These are phyloP conservation scores for Botrytis byssoidea DNA, from an alignment of 2,329 filamentous ascomycete genomes.

Conservation along the genomic window DNA sequence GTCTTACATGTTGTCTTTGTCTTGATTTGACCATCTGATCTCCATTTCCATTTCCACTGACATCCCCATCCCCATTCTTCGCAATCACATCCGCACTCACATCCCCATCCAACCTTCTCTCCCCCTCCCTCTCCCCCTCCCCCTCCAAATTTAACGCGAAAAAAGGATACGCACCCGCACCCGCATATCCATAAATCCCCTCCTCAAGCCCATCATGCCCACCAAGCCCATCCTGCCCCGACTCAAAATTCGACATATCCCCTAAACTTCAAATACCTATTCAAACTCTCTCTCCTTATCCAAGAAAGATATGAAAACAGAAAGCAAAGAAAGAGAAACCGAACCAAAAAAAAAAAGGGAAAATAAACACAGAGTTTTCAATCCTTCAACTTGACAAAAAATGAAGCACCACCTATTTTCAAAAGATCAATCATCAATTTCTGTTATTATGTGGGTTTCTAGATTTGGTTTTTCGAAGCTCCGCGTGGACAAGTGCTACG, in stretches of 20 bases:
- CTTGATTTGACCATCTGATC: neutral
- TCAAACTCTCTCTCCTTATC: neutral
- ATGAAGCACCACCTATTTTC: neutral
- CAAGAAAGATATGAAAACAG: neutral
- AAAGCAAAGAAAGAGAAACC: neutral
- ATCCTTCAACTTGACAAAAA: neutral
- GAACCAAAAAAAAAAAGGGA: neutral
- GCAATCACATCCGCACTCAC: neutral
- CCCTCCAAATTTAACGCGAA: neutral
- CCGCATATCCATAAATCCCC: neutral
- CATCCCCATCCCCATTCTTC: neutral
- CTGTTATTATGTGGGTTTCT: neutral
- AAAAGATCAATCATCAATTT: neutral
- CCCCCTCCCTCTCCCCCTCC: neutral
- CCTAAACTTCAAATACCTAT: no score
- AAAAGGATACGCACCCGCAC: neutral
- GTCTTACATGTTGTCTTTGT: neutral
- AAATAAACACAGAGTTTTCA: neutral
- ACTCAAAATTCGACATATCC: neutral
- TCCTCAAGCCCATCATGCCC: neutral
- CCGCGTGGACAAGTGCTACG: neutral
- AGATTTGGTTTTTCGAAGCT: neutral
- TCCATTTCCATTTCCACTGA: neutral
- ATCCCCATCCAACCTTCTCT: neutral
- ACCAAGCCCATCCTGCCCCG: fast-evolving